Conservation (phyloP, 345 rosid genomes). For the Dipteronia dyeriana region DNA sequence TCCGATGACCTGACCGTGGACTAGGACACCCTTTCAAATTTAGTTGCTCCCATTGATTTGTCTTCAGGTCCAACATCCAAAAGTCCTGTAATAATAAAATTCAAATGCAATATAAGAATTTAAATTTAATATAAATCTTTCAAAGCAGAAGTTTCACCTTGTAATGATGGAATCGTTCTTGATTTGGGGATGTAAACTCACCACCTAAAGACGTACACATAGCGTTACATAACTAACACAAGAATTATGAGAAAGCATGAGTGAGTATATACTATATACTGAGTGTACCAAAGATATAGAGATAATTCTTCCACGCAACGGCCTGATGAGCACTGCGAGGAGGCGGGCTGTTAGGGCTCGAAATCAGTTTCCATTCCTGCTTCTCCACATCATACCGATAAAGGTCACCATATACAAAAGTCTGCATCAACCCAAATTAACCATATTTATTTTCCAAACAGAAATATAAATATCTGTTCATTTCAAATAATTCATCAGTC, state of each 20-base stretch:
- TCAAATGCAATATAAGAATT: conserved; percentile 4
- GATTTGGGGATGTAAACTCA: conserved; percentile 95
- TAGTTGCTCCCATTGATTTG: conserved; percentile 94
- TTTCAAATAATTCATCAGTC: background rate
- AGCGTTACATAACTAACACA: background rate
- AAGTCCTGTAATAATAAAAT: conserved; percentile 57
- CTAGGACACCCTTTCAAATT: conserved; percentile 90
- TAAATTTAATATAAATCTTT: background rate
- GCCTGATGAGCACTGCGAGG: conserved; percentile 99
- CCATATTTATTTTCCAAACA: background rate
- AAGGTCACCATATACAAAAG: conserved; percentile 88
- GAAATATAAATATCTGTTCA: background rate
- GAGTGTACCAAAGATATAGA: conserved; percentile 79
- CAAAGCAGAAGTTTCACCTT: conserved; percentile 49
- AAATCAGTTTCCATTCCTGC: conserved; percentile 81
- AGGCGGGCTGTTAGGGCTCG: conserved; percentile 97
- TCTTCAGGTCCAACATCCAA: conserved; percentile 91
- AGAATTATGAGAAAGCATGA: background rate
- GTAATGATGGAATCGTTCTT: conserved; percentile 96
- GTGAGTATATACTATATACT: background rate
- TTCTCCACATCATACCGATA: conserved; percentile 88
- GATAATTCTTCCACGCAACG: conserved; percentile 93
- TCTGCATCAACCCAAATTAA: conserved; percentile 47
- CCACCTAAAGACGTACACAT: conserved; percentile 58
- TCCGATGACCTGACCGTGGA: conserved; percentile 96